phyloP scores from a whole-genome alignment of 108 stramenopile species.

The Skeletonema grethae region DNA sequence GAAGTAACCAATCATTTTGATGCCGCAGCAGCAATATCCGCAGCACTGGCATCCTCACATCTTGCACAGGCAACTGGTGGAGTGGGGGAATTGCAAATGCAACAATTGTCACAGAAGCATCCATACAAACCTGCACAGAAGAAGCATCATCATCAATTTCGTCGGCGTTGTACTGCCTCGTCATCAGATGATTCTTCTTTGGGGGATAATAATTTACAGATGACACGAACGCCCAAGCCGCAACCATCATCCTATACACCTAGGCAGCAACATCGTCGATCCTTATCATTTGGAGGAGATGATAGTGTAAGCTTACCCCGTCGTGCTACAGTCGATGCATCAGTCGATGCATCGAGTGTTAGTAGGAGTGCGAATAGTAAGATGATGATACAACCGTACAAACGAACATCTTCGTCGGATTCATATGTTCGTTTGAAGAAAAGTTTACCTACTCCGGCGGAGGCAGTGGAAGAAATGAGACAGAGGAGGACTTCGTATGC shows the following conservation, averaged over 20 bases:
- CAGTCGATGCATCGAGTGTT: not conserved
- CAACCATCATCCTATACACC: not conserved
- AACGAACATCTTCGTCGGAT: not conserved
- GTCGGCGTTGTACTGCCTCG: not conserved
- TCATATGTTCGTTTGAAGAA: not conserved
- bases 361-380: not conserved
- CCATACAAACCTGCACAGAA: not conserved
- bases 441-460: conserved; percentile 21
- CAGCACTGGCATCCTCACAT: conserved; percentile 29
- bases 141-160: not conserved
- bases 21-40: conserved; percentile 38
- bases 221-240: not conserved
- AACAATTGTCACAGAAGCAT: not conserved
- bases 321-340: not conserved
- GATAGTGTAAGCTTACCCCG: not conserved
- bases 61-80: conserved; percentile 20
- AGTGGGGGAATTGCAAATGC: conserved; percentile 25
- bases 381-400: not conserved
- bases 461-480: conserved; percentile 18
- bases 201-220: not conserved
- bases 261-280: not conserved
- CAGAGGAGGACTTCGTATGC: conserved; percentile 21
- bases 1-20: conserved; percentile 40
- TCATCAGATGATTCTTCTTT: conserved; percentile 1
- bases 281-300: not conserved